Conservation (phyloP, 106 monocot species). For the Iris macrosiphon region DNA sequence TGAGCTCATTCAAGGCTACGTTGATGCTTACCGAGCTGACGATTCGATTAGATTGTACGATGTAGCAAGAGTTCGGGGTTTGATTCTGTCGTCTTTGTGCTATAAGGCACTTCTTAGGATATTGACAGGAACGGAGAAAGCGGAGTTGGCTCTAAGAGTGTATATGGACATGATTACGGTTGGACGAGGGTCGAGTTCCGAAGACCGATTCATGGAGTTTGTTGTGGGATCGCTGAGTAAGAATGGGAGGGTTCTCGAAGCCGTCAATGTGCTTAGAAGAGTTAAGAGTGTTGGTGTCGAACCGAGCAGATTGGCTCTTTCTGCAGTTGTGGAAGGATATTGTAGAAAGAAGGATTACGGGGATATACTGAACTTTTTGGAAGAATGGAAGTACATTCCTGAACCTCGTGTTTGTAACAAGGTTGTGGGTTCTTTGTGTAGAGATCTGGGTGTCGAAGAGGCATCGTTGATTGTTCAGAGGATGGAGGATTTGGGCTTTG, state of each 20-base stretch:
- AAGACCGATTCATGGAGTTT: constrained; percentile 31
- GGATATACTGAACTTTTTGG: constrained; percentile 56
- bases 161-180: constrained; percentile 59
- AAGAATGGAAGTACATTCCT: constrained; percentile 55
- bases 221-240: constrained; percentile 37
- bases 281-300: constrained; percentile 25
- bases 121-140: constrained; percentile 20
- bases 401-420: constrained; percentile 44
- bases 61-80: constrained; percentile 22
- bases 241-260: constrained; percentile 38
- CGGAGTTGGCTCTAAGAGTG: constrained; percentile 34
- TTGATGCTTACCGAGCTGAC: constrained; percentile 17
- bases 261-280: constrained; percentile 34
- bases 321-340: constrained; percentile 47
- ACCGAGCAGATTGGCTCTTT: constrained; percentile 14
- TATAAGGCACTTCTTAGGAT: constrained; percentile 36
- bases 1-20: constrained; percentile 50
- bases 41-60: constrained; percentile 43
- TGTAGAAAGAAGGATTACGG: constrained; percentile 59
- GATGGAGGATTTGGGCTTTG: constrained; percentile 54
- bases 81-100: constrained; percentile 32
- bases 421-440: constrained; percentile 53
- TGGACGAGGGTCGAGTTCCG: constrained; percentile 31
- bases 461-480: constrained; percentile 45
- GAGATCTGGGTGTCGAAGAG: constrained; percentile 33